Conservation (phyloP, 2,329 filamentous ascomycete genomes). For the Chaetomiaceae sp. region DNA sequence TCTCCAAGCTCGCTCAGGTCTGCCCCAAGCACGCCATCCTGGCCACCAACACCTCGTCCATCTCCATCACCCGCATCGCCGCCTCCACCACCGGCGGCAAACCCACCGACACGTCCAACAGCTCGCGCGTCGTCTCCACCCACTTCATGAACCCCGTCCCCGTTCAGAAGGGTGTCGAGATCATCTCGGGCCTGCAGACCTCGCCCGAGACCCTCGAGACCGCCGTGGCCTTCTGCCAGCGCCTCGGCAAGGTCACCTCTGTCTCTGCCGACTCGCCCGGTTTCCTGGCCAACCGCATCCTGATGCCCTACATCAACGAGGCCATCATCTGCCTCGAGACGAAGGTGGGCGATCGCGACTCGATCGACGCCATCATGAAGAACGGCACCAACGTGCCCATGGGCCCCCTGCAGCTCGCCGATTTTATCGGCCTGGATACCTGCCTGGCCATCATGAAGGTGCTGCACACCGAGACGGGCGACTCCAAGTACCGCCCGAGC, state of each 20-base stretch:
- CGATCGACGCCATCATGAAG: conserved; percentile 98
- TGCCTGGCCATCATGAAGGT: conserved; percentile 98
- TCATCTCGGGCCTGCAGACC: conserved; percentile 91
- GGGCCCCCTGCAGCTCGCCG: conserved; percentile 88
- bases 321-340: conserved; percentile 95
- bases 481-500: conserved; percentile 90
- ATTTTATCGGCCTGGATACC: conserved; percentile 96
- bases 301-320: conserved; percentile 99
- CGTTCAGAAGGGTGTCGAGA: conserved; percentile 94
- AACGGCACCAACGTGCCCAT: conserved; percentile 98
- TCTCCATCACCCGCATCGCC: conserved; percentile 93
- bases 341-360: conserved; percentile 78
- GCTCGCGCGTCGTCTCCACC: conserved; percentile 86
- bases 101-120: conserved; percentile 72
- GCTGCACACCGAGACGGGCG: conserved; percentile 82
- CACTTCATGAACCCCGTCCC: conserved; percentile 99
- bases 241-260: conserved; percentile 89
- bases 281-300: conserved; percentile 91
- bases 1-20: conserved; percentile 73
- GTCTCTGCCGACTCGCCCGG: conserved; percentile 85
- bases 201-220: conserved; percentile 75
- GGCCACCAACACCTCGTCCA: conserved; percentile 97
- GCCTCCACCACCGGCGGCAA: conserved; percentile 70
- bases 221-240: conserved; percentile 78
- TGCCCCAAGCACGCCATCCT: conserved; percentile 82